These are phyloP conservation scores for Fraxinus floribunda DNA, from an alignment of 305 asterid genomes.

Conservation along the genomic window DNA sequence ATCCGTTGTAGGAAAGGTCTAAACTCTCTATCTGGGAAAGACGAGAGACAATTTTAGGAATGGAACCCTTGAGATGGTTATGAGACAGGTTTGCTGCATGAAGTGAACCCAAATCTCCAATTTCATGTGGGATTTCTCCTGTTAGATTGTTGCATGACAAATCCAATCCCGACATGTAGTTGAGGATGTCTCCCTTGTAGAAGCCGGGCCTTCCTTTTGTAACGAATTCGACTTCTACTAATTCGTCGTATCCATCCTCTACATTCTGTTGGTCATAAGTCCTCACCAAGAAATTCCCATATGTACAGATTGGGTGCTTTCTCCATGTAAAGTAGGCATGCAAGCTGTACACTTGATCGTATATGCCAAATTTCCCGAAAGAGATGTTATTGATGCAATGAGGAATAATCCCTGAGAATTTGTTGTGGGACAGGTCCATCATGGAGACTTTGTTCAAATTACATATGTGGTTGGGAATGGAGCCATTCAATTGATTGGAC, in stretches of 20 bases:
- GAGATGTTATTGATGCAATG: conserved; percentile 6
- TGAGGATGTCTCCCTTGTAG: conserved; percentile 9
- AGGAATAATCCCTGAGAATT: background rate
- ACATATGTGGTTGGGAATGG: conserved; percentile 7
- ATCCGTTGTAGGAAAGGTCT: conserved; percentile 1
- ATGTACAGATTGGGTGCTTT: background rate
- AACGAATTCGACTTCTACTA: background rate
- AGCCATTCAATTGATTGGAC: background rate
- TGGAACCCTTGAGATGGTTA: background rate
- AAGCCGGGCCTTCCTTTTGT: background rate
- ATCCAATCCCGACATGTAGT: conserved; percentile 8
- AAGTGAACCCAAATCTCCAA: background rate
- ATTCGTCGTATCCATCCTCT: background rate
- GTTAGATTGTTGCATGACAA: conserved; percentile 9
- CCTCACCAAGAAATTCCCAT: background rate
- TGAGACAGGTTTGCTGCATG: conserved; percentile 12
- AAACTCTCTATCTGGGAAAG: conserved; percentile 12
- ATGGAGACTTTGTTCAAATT: background rate
- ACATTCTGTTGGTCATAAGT: background rate
- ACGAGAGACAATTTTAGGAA: background rate
- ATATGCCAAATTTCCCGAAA: background rate
- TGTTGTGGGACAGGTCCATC: conserved; percentile 7
- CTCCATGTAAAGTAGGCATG: background rate
- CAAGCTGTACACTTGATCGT: background rate
- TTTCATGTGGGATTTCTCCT: conserved; percentile 4